Conservation (phyloP, 805 yeast species). For the Candida ipomoeae region DNA sequence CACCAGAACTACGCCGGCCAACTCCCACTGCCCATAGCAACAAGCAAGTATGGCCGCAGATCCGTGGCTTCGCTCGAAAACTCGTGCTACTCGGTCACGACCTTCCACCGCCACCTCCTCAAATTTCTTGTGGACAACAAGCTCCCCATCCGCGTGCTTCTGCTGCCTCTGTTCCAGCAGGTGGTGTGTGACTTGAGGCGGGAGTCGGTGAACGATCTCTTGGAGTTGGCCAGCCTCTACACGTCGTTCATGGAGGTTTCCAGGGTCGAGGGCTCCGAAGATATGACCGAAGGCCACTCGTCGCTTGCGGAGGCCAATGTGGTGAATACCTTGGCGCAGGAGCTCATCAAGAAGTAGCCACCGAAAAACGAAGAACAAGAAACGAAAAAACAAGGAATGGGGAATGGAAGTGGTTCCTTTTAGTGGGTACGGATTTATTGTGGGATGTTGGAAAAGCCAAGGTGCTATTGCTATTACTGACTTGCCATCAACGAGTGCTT, state of each 20-base stretch:
- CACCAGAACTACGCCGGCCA: constrained; percentile 8
- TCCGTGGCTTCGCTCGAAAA: constrained; percentile 24
- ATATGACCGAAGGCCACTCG: constrained; percentile 7
- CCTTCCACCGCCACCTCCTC: constrained; percentile 49
- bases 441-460: too few species aligned
- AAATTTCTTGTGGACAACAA: constrained; percentile 51
- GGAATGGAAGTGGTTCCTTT: too few species aligned
- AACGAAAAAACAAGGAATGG: background rate
- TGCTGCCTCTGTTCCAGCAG: constrained; percentile 49
- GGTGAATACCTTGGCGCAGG: constrained; percentile 20
- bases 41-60: background rate
- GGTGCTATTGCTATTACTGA: too few species aligned
- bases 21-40: background rate
- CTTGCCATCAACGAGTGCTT: too few species aligned
- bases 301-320: constrained; percentile 23
- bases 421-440: too few species aligned
- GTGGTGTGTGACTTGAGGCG: constrained; percentile 48
- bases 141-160: constrained; percentile 44
- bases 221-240: constrained; percentile 44
- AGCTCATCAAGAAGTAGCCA: constrained; percentile 12
- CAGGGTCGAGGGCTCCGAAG: constrained; percentile 20
- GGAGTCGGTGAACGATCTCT: constrained; percentile 43
- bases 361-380: too few species aligned
- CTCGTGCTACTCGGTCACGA: constrained; percentile 40
- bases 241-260: constrained; percentile 43